Evolutionary conservation across 2,329 filamentous ascomycete genomes (phyloP), one percentile per base, ranked within the genome.

Genomic region (Chalaropsis ovoidea): DNA sequence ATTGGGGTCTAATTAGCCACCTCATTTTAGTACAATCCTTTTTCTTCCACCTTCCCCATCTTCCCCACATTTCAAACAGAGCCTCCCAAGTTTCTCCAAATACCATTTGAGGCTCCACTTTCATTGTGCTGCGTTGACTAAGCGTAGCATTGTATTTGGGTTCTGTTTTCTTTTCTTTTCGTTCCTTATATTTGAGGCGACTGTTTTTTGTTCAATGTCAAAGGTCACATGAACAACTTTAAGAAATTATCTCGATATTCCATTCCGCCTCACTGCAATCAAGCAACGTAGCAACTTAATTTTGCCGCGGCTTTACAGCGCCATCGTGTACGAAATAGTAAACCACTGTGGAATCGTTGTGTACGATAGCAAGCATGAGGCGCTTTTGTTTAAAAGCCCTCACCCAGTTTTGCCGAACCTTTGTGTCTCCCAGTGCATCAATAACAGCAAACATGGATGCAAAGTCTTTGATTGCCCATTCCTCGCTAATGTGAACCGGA

Each of bases 321-420:
- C 89, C 89, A 74, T 93, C 88, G 71, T 93, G 89, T 73, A 93
- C 83, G 69, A 92, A 81, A 72, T 94, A 94, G 75, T 93, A 94
- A 49, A 90, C 87, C 19, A 94, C 81, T 0, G 89, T 93, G 69
- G 89, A 92, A 75, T 94, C 89, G 70, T 88, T 84, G 72, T 90
- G 86, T 61, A 90, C 77, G 2, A 86, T 88, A 17, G 87, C 88
- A 63, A 94, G 77, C n/a, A 93, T 72, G 11, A 92, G 74, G 68
- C 89, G 80, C 77, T 92, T 93, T 61, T 78, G 77, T 19, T 82
- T 77, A 67, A 75, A 79, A 54, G 74, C 73, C 49, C 73, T 75
- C 65, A 74, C 77, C 77, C 77, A 81, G 52, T 76, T 73, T 35
- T 56, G 3, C 7, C 66, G 47, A n/a, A 27, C 61, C 67, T 73